Base-by-base conservation (phyloP, 148 eudicot species). In the Heliamphora exappendiculata region DNA sequence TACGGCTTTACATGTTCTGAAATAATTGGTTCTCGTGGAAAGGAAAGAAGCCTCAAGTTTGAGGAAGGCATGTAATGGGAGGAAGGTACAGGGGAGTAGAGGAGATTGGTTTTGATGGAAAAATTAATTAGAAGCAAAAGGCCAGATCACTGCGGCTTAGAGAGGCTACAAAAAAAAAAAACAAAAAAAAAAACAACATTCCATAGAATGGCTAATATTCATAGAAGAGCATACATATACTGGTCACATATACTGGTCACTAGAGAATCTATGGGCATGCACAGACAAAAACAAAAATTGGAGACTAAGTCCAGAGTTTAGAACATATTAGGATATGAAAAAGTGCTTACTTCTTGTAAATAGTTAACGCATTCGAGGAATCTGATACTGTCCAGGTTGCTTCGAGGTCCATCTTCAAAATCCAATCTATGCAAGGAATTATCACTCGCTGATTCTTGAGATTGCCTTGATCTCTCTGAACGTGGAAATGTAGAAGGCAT, bases 401-500 rank as follows among this genome's bases (percentile, higher is more conserved):
- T 95, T 58, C 90, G 87, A n/a, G 98, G 97, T 64, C 91, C 97
- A 80, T 91, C 96, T 71, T 90, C 97, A 69, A 87, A 84, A 60
- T 82, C 87, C 49, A 80, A 73, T 78, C 78, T 77, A 64, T 79
- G 75, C 71, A 76, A 75, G 12, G 89, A 86, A 81, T 84, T 82
- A 84, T 81, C 88, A 85, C 82, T 88, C 22, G 85, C 83, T 54
- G 86, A 85, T 84, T 87, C 93, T 74, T 72, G 90, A 69, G 80
- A 87, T 65, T 89, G 80, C 75, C 94, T 86, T 64, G 92, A 91
- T 78, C 94, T 88, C 85, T 95, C 99, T 47, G 96, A 91, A 60
- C 99, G 99, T 50, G 99, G 97, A 81, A 88, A 91, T 47, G 97
- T 95, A 47, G 97, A 91, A 59, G 99, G 97, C 97, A 95, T 92